Evolutionary conservation across 1,284 basidiomycete genomes (phyloP), one percentile per base, ranked within the genome.

Genomic region (Heterobasidion parviporum): DNA sequence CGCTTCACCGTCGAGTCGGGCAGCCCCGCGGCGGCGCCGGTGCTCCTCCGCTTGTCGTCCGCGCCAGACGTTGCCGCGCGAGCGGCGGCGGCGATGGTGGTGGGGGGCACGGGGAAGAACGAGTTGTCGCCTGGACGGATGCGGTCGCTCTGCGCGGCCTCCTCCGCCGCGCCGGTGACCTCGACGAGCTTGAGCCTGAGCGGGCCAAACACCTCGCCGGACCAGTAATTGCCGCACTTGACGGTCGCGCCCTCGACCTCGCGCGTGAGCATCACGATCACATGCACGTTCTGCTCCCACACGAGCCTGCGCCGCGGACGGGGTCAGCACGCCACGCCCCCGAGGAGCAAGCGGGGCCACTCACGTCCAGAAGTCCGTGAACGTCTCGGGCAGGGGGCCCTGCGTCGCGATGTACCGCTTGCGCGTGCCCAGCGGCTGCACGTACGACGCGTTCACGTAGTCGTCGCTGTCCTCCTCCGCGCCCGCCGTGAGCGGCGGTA

Each of bases 211-310:
- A 72, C 68, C 12, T 77, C 75, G 33, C 86, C 81, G 26, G 79
- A 76, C 94, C 95, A 98, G 70, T 99, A 99, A 35, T 86, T 78
- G 45, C 93, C 92, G 67, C 95, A 97, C 70, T 99, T 98, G 61
- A 93, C 76, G 62, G 85, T 81, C 6, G 92, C 84, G 43, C 89
- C 92, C 70, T 99, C 96, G 60, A 89, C 79, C 69, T 98, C 92
- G 53, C 88, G 87, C 0, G 96, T 98, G 56, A 98, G 82, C 92
- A 93, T 94, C 57, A 89, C 82, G 58, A 91, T 87, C 54, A 91
- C 83, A 61, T 83, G 82, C 0, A 87, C 82, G 62, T 89, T 86
- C 68, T 91, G 88, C 64, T 91, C 85, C 88, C 89, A 91, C 57
- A 82, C 81, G 14, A 91, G 75, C 32, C 88, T 91, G 57, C 32